Conservation (phyloP, 2,329 filamentous ascomycete genomes). For the Aspergillus unguis region DNA sequence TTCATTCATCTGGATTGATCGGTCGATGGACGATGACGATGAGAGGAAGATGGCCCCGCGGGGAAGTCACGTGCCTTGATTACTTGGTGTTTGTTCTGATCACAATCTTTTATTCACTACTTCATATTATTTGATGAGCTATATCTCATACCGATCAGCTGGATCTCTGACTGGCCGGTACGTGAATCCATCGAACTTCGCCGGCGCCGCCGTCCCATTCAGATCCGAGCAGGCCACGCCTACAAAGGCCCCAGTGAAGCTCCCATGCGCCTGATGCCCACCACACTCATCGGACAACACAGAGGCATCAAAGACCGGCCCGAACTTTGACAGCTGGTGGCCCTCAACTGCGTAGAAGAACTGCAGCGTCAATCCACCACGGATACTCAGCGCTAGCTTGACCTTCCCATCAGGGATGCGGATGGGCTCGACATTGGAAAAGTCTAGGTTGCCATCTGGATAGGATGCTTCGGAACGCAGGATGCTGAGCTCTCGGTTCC, state of each 20-base stretch:
- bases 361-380: conserved; percentile 8
- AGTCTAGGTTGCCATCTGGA: conserved; percentile 5
- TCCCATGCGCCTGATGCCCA: conserved; percentile 9
- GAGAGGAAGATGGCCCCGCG: no score
- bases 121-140: no score
- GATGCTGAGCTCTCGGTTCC: conserved; percentile 9
- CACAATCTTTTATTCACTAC: no score
- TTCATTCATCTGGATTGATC: conserved; percentile 51
- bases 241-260: conserved; percentile 13
- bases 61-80: no score
- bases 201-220: conserved; percentile 5
- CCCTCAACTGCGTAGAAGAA: conserved; percentile 11
- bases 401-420: conserved; percentile 6
- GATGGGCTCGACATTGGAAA: not conserved
- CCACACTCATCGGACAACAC: conserved; percentile 13
- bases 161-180: conserved; percentile 7
- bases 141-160: conserved; percentile 25
- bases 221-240: conserved; percentile 13
- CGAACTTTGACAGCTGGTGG: not conserved
- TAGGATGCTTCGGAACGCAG: conserved; percentile 9
- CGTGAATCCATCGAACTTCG: conserved; percentile 7
- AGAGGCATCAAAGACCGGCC: conserved; percentile 9
- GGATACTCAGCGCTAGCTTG: conserved; percentile 4
- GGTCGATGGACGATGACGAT: no score
- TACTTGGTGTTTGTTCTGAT: no score